Base-by-base conservation (phyloP, 768 basidiomycete species). In the Tylopilus balloui region DNA sequence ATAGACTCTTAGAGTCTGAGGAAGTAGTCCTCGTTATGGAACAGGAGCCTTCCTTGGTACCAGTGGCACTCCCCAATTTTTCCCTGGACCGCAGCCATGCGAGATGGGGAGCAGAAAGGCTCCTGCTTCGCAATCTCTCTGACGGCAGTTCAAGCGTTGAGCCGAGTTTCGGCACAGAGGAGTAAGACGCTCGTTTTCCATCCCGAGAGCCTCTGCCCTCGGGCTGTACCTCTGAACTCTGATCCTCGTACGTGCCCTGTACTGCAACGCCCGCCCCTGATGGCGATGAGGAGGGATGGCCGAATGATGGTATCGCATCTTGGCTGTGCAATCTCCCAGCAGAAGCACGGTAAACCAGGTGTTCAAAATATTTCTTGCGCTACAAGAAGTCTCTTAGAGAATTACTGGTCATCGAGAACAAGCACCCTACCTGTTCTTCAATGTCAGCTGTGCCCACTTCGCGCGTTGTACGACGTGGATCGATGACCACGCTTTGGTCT, bases 281-380 rank as follows among this genome's bases (percentile, higher is more conserved):
- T 8, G 79, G 39, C 58, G 66, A 56, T 66, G 53, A 45, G 47
- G 57, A 14, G 66, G 58, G 29, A 72, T 73, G 52, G 15, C 23
- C 20, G 36, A 81, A 29, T 2, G 58, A 53, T 25, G 51, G 75
- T 3, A 78, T 66, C 7, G 90, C 88, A 57, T 95, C 92, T 66
- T 96, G 92, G 13, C 78, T 75, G 46, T 84, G 83, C 31, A 94
- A 69, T 47, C 92, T 78, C 19, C 92, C 83, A 1, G 82, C 78
- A 39, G 76, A 73, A 0, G 90, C 87, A 60, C 88, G 88, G 24
- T 77, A 73, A 10, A 82, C 73, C 2, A 95, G 73, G 49, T 81
- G 79, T 47, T 86, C 83, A 10, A 93, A 83, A 61, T 94, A 91
- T 8, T 78, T 78, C 37, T 84, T 78, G 49, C 83, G 81, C 86